A percentile compares a stretch with the other conserved stretches of the same genome.
These are phyloP conservation scores for Coemansia sp. DNA, from an alignment of 192 early-diverging fungal genomes.

Conservation along the genomic window DNA sequence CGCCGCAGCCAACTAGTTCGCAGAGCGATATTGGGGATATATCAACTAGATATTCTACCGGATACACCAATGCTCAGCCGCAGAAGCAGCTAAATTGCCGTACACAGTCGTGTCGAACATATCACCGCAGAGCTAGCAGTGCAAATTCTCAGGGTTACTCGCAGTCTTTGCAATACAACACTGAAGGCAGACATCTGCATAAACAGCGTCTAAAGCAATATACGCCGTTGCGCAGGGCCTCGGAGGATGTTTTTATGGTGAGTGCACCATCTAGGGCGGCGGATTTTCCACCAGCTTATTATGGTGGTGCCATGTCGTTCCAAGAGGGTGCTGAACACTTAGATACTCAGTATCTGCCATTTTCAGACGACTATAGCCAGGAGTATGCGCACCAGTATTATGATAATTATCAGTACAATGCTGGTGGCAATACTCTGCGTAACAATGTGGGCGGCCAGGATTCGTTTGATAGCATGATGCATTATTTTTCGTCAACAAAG, in stretches of 20 bases:
- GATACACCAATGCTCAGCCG: not conserved
- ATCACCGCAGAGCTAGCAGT: not conserved
- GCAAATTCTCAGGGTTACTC: not conserved
- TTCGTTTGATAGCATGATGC: not conserved
- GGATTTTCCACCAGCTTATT: not conserved
- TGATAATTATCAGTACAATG: not conserved
- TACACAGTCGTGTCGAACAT: not conserved
- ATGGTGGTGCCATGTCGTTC: not conserved
- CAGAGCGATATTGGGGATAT: conserved; percentile 3
- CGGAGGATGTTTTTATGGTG: not conserved
- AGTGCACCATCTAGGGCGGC: not conserved
- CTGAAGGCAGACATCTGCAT: not conserved
- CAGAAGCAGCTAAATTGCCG: not conserved
- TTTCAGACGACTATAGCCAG: not conserved
- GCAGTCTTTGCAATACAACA: not conserved
- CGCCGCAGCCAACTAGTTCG: not conserved
- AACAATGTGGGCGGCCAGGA: not conserved
- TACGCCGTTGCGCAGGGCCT: not conserved
- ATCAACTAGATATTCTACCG: not conserved
- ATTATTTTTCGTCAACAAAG: not conserved
- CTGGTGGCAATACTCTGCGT: not conserved
- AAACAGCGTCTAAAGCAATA: not conserved
- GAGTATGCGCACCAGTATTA: not conserved
- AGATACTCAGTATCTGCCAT: not conserved
- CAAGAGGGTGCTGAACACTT: not conserved